Evolutionary conservation across 148 eudicot species (phyloP).

Genomic region (Nepenthes mirabilis): DNA sequence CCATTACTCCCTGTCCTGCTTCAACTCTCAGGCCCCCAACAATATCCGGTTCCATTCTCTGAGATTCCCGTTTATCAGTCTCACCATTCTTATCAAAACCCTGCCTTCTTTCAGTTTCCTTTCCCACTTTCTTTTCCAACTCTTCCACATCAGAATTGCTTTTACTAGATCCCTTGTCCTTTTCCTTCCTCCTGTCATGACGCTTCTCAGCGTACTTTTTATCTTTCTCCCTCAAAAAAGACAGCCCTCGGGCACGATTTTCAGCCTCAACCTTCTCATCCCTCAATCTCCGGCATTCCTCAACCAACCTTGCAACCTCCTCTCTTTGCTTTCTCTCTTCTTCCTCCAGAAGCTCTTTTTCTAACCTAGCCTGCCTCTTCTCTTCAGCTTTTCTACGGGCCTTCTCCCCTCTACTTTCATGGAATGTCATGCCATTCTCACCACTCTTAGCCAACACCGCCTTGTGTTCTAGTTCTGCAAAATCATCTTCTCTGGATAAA

Average conservation of each 20-base stretch:
- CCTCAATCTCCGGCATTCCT: constrained; percentile 77
- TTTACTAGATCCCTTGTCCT: constrained; percentile 78
- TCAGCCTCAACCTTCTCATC: constrained; percentile 87
- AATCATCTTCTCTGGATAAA: constrained; percentile 50
- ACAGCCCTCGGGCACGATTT: constrained; percentile 36
- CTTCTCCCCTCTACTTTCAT: constrained; percentile 83
- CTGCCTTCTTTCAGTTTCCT: constrained; percentile 47
- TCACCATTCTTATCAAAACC: constrained; percentile 53
- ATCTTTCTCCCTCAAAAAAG: constrained; percentile 49
- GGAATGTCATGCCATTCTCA: constrained; percentile 52
- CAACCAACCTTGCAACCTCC: constrained; percentile 90
- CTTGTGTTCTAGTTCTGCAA: constrained; percentile 40
- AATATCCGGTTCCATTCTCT: constrained; percentile 32
- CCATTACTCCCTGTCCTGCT: constrained; percentile 34
- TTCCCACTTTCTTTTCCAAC: constrained; percentile 56
- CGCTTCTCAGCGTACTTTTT: constrained; percentile 69
- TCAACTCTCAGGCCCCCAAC: constrained; percentile 34
- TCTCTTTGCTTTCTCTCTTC: constrained; percentile 97
- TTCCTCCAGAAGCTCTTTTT: constrained; percentile 83
- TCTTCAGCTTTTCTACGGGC: constrained; percentile 99
- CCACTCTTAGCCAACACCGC: constrained; percentile 44
- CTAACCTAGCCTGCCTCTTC: constrained; percentile 90
- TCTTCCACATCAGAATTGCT: constrained; percentile 94
- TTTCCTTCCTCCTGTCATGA: constrained; percentile 71
- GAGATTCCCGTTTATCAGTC: constrained; percentile 44